These are phyloP conservation scores for Acanthamoeba lenticulata DNA, from an alignment of 208 protist species.

Conservation along the genomic window DNA sequence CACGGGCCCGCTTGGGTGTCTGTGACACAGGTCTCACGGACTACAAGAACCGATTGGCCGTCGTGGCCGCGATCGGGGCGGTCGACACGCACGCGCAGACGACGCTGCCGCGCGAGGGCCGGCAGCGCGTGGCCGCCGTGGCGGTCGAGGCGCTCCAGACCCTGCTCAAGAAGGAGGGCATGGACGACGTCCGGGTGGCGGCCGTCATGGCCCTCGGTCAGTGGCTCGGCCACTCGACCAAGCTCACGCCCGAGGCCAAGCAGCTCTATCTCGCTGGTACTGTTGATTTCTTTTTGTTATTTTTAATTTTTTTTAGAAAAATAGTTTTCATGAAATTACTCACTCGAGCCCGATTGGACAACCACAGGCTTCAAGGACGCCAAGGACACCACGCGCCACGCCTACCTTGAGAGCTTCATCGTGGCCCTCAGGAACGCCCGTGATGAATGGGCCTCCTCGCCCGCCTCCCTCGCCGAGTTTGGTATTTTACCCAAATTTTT, in stretches of 20 bases:
- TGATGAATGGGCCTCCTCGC: slow-evolving; percentile 36
- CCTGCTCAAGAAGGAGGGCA: slow-evolving; percentile 57
- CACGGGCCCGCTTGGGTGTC: too few species aligned
- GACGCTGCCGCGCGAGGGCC: not conserved
- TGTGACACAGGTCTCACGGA: not conserved
- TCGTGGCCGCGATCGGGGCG: slow-evolving; percentile 4
- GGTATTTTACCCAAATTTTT: too few species aligned
- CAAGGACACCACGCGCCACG: slow-evolving; percentile 32
- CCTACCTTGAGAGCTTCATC: slow-evolving; percentile 47
- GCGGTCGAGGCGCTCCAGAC: slow-evolving; percentile 32
- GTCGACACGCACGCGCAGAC: slow-evolving; percentile 6
- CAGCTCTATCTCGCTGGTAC: slow-evolving; percentile 41
- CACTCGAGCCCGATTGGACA: not conserved
- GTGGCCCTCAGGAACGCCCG: not conserved
- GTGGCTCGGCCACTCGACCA: slow-evolving; percentile 33
- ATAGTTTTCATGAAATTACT: not conserved
- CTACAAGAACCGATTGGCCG: slow-evolving; percentile 36
- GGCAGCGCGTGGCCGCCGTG: not conserved
- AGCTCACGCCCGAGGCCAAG: slow-evolving; percentile 53
- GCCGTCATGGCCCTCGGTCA: slow-evolving; percentile 27
- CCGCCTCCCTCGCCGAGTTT: slow-evolving; percentile 2
- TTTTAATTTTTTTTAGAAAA: too few species aligned
- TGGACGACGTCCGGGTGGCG: slow-evolving; percentile 48
- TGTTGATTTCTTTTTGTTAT: not conserved
- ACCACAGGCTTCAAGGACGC: slow-evolving; percentile 60